Base-by-base conservation (phyloP, 2,329 filamentous ascomycete species). In the Hortaea werneckii region DNA sequence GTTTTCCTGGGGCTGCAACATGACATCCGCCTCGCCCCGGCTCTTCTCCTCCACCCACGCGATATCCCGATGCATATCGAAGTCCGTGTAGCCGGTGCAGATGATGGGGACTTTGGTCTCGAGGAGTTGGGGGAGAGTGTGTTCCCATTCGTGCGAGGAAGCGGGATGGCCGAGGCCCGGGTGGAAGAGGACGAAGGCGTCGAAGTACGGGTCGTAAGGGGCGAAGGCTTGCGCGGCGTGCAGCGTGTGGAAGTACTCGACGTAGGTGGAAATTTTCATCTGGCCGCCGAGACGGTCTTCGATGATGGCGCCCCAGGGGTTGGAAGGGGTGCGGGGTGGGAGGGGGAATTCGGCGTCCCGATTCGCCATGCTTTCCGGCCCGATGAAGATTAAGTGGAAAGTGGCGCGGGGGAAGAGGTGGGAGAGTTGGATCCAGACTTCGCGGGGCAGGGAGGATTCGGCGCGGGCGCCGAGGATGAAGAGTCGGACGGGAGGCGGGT, bases 211-310 rank as follows among this genome's bases (percentile, higher is more conserved):
- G 63, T 98, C 92, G 63, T 94, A 95, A 0, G 94, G 92, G 47
- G 85, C 80, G 70, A 96, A 98, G 62, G 89, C 78, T 41, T 87
- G 84, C 0, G 90, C 85, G 63, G 88, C 80, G 70, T 98, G 90
- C 56, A 98, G 79, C 2, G 87, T 96, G 67, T 98, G 90, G 71
- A 94, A 98, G 70, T 98, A 95, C 58, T 98, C 92, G 43, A 96
- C 90, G 60, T 89, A 95, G 0, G 94, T 98, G 65, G 84, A 92
- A 60, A 98, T 94, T 73, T 98, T 98, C 79, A 96, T 81, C 54
- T 84, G 83, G 45, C 84, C 81, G 62, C 84, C 87, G 6, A 98
- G 76, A 43, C 90, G 81, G 65, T 94, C 90, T 68, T 98, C 94
- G 10, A 95, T 79, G 43, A 98, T 77, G n/a, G 86, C 87, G 37